Conservation (phyloP, 257 asterid genomes). For the Parsonsia alboflavescens region DNA sequence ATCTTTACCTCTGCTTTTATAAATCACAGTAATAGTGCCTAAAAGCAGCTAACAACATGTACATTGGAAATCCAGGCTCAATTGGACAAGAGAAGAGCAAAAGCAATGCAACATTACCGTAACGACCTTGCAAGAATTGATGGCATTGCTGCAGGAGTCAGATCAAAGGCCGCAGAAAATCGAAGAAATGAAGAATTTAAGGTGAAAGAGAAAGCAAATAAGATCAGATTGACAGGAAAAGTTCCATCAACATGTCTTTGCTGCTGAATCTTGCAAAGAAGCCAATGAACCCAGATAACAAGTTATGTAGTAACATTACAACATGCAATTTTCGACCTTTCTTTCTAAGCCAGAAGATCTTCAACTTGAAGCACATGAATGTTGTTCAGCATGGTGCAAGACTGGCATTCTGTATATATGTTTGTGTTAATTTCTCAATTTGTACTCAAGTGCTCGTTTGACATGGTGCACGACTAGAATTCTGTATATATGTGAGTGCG, state of each 20-base stretch:
- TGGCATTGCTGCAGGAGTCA: constrained; percentile 46
- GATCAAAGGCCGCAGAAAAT: constrained; percentile 52
- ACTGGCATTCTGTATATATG: neutral
- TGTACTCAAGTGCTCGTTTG: neutral
- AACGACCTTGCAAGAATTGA: constrained; percentile 41
- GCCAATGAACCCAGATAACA: neutral
- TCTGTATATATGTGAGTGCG: neutral
- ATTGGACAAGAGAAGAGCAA: constrained; percentile 52
- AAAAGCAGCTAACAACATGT: constrained; percentile 4
- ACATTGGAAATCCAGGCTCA: constrained; percentile 47
- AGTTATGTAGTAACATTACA: neutral
- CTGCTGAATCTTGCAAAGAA: constrained; percentile 28
- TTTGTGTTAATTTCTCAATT: neutral
- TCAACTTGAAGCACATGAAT: neutral
- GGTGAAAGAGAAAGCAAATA: constrained; percentile 60
- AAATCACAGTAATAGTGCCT: neutral
- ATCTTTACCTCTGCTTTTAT: neutral
- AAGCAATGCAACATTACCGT: constrained; percentile 34
- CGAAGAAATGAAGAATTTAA: constrained; percentile 55
- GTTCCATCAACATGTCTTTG: constrained; percentile 62
- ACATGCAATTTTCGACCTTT: constrained; percentile 1
- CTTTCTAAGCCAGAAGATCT: neutral
- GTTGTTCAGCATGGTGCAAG: neutral
- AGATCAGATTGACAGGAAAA: constrained; percentile 71
- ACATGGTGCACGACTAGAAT: too few relatives aligned